Evolutionary conservation across 2,329 filamentous ascomycete species (phyloP), one percentile per base, ranked within the genome.

Genomic region (Cucurbitaria berberidis): DNA sequence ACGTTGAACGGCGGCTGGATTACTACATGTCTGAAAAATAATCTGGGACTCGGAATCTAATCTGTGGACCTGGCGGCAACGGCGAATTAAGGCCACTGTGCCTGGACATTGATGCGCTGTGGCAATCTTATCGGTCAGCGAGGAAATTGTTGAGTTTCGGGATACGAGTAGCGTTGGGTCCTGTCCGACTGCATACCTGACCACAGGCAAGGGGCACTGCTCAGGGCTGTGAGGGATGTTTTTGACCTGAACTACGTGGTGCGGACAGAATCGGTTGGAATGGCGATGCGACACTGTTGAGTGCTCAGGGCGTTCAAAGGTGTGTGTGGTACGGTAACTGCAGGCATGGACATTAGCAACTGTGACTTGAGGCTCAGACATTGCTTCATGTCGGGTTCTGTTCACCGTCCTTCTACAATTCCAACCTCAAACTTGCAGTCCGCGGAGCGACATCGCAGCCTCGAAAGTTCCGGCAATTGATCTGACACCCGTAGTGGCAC

Each of bases 401-500:
- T n/a, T 39, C 16, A 9, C 21, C 35, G 35, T 39, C 21, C 22
- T 9, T 39, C 5, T 36, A 8, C 11, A 18, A 18, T 6, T 3
- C 16, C 8, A 6, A n/a, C 7, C 16, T 21, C 18, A n/a, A 39
- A 16, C 21, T 4, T 10, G 16, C 22, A 9, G 35, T 39, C 35
- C 21, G 35, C 18, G 21, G 21, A 39, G 9, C 26, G 41, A 30
- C 13, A 39, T 32, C 11, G 19, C 48, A 51, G 48, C 48, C 48
- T 51, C 26, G 26, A 24, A 40, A 45, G 21, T 51, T 26, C 48
- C 48, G 24, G 41, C 11, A 46, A 19, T 19, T 16, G 13, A 35
- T 13, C 34, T 57, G 48, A 53, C 56, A 43, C 40, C 22, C 41
- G 41, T 40, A 21, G 51, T 57, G 26, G 39, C 40, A 55, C 57